Conservation (phyloP, 352 stramenopile species). For the Phytophthora pini region DNA sequence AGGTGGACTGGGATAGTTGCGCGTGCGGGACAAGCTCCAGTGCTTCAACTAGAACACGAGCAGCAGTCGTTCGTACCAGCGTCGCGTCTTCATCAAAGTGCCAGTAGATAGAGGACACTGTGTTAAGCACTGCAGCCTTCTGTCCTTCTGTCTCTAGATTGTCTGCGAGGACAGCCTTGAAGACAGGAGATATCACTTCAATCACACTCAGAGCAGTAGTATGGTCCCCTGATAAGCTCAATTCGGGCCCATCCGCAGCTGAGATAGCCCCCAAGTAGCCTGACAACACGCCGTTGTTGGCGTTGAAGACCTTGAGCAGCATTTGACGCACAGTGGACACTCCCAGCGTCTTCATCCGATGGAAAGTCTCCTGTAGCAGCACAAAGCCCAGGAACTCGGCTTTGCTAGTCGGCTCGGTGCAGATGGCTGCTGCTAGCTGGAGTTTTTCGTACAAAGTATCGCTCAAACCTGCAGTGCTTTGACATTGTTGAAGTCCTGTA, state of each 20-base stretch:
- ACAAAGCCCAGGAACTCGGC: conserved; percentile 55
- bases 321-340: conserved; percentile 1
- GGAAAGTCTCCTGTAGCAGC: conserved; percentile 42
- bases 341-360: conserved; percentile 16
- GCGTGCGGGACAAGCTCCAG: conserved; percentile 42
- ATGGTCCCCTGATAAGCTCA: not conserved
- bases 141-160: conserved; percentile 22
- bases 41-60: conserved; percentile 40
- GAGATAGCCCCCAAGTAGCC: conserved; percentile 52
- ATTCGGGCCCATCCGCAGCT: conserved; percentile 18
- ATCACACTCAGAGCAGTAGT: conserved; percentile 16
- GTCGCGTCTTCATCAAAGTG: conserved; percentile 25
- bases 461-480: conserved; percentile 6
- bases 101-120: conserved; percentile 54
- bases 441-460: conserved; percentile 33
- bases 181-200: conserved; percentile 36
- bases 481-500: conserved; percentile 26
- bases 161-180: conserved; percentile 45
- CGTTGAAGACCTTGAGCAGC: conserved; percentile 50
- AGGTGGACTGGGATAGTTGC: conserved; percentile 29
- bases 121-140: conserved; percentile 46
- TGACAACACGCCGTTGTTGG: conserved; percentile 42
- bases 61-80: conserved; percentile 10
- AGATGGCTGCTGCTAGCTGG: conserved; percentile 51
- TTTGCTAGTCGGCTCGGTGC: conserved; percentile 52